Evolutionary conservation across 202 grass and related monocot genomes (phyloP).

Genomic region (Digitaria exilis): DNA sequence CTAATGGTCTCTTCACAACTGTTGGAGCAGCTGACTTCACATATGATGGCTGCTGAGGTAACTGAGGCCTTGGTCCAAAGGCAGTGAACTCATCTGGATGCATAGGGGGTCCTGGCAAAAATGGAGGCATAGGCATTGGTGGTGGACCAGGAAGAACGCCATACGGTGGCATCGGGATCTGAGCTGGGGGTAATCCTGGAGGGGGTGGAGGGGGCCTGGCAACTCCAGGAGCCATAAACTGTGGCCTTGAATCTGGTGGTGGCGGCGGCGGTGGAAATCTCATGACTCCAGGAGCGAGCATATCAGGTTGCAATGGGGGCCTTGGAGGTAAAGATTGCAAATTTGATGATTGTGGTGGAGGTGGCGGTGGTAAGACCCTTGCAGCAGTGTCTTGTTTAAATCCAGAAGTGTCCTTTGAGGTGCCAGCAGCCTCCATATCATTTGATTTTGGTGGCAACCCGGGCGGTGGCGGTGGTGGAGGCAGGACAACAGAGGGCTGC

Average conservation of each 20-base stretch:
- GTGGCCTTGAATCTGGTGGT: conserved; percentile 62
- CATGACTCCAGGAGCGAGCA: conserved; percentile 60
- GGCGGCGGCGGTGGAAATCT: conserved; percentile 82
- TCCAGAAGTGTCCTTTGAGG: conserved; percentile 37
- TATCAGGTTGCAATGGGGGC: conserved; percentile 62
- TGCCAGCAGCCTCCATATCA: conserved; percentile 46
- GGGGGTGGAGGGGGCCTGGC: conserved; percentile 64
- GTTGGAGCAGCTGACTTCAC: conserved; percentile 95
- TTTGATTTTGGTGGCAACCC: conserved; percentile 58
- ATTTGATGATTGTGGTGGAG: conserved; percentile 54
- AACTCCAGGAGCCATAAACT: conserved; percentile 67
- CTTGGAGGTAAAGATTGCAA: conserved; percentile 58
- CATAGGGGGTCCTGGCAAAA: conserved; percentile 52
- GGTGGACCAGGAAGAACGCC: conserved; percentile 73
- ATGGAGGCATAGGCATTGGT: conserved; percentile 55
- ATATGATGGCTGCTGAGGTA: conserved; percentile 92
- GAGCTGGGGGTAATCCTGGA: conserved; percentile 64
- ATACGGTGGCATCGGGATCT: conserved; percentile 66
- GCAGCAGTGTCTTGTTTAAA: conserved; percentile 47
- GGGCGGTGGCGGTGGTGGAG: conserved; percentile 73
- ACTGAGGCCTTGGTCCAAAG: conserved; percentile 56
- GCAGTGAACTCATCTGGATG: conserved; percentile 67
- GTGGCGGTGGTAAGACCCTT: conserved; percentile 59
- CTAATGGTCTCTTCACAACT: conserved; percentile 95
- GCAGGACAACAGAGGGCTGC: conserved; percentile 54